Percentiles rank a stretch among this genome's conserved stretches.
phyloP scores from a whole-genome alignment of 2,329 filamentous ascomycete species.

The Fusarium mexicanum region DNA sequence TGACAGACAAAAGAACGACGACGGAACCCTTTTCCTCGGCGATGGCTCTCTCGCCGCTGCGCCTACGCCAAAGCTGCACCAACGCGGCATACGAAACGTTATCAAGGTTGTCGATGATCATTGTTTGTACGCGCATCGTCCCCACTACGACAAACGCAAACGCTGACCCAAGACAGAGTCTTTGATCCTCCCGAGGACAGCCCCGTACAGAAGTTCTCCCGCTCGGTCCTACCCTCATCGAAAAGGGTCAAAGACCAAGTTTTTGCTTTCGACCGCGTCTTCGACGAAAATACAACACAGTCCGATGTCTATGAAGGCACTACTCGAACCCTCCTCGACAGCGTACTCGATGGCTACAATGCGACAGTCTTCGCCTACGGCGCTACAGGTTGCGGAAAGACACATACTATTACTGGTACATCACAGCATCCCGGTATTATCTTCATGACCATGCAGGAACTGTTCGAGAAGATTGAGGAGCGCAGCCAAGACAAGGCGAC shows the following conservation, averaged over 20 bases:
- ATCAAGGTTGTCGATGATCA: constrained; percentile 97
- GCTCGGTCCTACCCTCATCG: constrained; percentile 81
- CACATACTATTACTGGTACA: constrained; percentile 95
- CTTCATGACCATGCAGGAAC: constrained; percentile 98
- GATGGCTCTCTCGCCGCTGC: constrained; percentile 93
- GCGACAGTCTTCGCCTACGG: constrained; percentile 99
- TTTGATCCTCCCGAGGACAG: constrained; percentile 98
- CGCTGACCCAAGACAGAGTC: constrained; percentile 66
- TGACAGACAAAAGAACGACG: constrained; percentile 73
- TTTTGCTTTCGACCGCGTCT: constrained; percentile 95
- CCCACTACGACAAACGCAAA: not conserved
- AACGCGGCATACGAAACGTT: constrained; percentile 88
- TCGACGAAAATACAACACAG: constrained; percentile 94
- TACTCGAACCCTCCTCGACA: constrained; percentile 89
- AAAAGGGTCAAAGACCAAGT: constrained; percentile 98
- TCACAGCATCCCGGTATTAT: constrained; percentile 95
- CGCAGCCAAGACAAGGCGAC: constrained; percentile 85
- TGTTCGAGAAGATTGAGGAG: constrained; percentile 96
- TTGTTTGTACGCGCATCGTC: constrained; percentile 77
- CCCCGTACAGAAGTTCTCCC: constrained; percentile 86
- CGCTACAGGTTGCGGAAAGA: constrained; percentile 97
- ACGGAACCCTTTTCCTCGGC: constrained; percentile 91
- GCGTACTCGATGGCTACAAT: constrained; percentile 96
- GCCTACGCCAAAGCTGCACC: constrained; percentile 83
- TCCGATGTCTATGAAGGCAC: constrained; percentile 95